These are phyloP conservation scores for Juncus inflexus DNA, from an alignment of 176 grass and related monocot species.

Conservation along the genomic window DNA sequence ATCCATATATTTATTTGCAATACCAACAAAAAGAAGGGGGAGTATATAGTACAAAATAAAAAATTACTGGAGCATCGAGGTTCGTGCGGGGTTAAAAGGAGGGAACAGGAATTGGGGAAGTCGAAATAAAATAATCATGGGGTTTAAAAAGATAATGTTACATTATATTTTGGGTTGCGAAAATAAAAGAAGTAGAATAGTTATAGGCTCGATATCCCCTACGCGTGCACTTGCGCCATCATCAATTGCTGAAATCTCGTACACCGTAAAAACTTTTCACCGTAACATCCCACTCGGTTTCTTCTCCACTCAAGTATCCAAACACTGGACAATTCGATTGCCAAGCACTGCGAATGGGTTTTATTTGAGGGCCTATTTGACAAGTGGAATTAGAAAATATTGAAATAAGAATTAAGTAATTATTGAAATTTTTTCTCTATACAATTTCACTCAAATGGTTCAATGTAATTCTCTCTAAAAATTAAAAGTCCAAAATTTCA, in stretches of 20 bases:
- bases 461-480: too few species aligned
- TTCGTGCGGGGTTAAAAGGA: slow-evolving; percentile 20
- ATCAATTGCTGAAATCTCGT: slow-evolving; percentile 34
- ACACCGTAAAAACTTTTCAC: slow-evolving; percentile 18
- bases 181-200: too few species aligned
- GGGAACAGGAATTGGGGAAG: slow-evolving; percentile 27
- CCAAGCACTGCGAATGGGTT: too few species aligned
- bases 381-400: too few species aligned
- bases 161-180: neutral
- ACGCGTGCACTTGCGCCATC: slow-evolving; percentile 53
- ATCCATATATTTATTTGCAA: slow-evolving; percentile 8
- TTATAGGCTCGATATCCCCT: slow-evolving; percentile 25
- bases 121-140: slow-evolving; percentile 35
- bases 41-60: slow-evolving; percentile 24
- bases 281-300: neutral
- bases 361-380: too few species aligned
- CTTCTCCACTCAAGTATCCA: neutral
- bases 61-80: slow-evolving; percentile 33
- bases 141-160: neutral
- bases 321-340: too few species aligned
- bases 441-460: too few species aligned
- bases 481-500: too few species aligned
- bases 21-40: slow-evolving; percentile 34
- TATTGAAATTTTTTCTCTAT: too few species aligned
- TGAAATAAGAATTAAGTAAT: too few species aligned